Evolutionary conservation across 306 rosid species (phyloP).

Genomic region (Glycyrrhiza uralensis): DNA sequence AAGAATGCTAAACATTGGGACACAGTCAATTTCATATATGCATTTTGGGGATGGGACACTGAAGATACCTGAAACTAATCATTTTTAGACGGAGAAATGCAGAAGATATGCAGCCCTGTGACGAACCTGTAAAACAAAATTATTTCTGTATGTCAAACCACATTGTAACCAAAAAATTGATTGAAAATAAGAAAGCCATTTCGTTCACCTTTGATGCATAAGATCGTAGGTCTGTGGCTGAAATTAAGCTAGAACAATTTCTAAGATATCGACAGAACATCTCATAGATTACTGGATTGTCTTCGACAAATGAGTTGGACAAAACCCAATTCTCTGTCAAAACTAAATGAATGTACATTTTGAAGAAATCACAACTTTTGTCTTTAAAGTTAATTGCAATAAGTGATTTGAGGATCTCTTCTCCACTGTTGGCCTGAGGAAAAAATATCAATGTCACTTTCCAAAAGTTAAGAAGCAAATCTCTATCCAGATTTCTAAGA

Average conservation of each 20-base stretch:
- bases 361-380: conserved; percentile 64
- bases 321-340: conserved; percentile 80
- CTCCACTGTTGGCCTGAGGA: conserved; percentile 54
- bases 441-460: not conserved
- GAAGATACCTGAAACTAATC: conserved; percentile 28
- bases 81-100: conserved; percentile 50
- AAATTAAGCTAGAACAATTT: conserved; percentile 69
- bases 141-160: not conserved
- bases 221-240: conserved; percentile 74
- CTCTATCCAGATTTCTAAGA: not conserved
- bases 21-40: not conserved
- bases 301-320: conserved; percentile 35
- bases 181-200: conserved; percentile 6
- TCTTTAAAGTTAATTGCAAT: conserved; percentile 59
- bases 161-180: not conserved
- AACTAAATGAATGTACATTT: conserved; percentile 68
- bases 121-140: conserved; percentile 64
- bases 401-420: conserved; percentile 56
- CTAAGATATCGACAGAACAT: conserved; percentile 60
- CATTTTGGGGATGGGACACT: not conserved
- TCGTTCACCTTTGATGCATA: conserved; percentile 74
- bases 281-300: conserved; percentile 47
- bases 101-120: conserved; percentile 74
- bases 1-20: not conserved
- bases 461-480: not conserved